These are phyloP conservation scores for Verruconis gallopava DNA, from an alignment of 2,329 filamentous ascomycete genomes.

Conservation along the genomic window DNA sequence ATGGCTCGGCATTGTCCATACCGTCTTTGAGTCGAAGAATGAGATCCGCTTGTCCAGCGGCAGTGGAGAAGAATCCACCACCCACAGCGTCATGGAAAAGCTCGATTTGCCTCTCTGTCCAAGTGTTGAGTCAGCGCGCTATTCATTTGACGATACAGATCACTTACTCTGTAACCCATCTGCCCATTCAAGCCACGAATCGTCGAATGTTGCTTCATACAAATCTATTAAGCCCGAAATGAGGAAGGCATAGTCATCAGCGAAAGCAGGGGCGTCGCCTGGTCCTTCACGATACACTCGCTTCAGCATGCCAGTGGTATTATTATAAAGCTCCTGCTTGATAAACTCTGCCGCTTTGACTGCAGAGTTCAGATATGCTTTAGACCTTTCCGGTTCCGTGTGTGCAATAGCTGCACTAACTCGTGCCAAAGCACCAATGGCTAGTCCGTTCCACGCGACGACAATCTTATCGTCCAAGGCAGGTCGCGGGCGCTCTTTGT, in stretches of 20 bases:
- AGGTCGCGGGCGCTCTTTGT: conserved; percentile 62
- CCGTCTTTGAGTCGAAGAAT: conserved; percentile 87
- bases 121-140: not conserved
- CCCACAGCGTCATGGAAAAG: conserved; percentile 59
- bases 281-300: conserved; percentile 60
- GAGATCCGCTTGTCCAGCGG: conserved; percentile 48
- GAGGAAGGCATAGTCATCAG: conserved; percentile 89
- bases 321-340: conserved; percentile 58
- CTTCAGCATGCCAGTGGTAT: conserved; percentile 48
- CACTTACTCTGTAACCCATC: conserved; percentile 60
- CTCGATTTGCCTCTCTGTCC: conserved; percentile 57
- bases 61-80: conserved; percentile 61
- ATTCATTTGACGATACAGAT: conserved; percentile 4
- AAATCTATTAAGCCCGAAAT: conserved; percentile 72
- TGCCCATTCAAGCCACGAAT: conserved; percentile 65
- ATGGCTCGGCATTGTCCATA: conserved; percentile 85
- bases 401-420: conserved; percentile 54
- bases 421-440: conserved; percentile 69
- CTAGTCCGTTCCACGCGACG: conserved; percentile 77
- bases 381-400: conserved; percentile 44
- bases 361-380: conserved; percentile 52
- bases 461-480: conserved; percentile 80
- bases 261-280: conserved; percentile 59
- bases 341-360: conserved; percentile 60
- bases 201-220: conserved; percentile 70